Conservation (phyloP, 2,329 filamentous ascomycete species). For the Chaetomium globosum region DNA sequence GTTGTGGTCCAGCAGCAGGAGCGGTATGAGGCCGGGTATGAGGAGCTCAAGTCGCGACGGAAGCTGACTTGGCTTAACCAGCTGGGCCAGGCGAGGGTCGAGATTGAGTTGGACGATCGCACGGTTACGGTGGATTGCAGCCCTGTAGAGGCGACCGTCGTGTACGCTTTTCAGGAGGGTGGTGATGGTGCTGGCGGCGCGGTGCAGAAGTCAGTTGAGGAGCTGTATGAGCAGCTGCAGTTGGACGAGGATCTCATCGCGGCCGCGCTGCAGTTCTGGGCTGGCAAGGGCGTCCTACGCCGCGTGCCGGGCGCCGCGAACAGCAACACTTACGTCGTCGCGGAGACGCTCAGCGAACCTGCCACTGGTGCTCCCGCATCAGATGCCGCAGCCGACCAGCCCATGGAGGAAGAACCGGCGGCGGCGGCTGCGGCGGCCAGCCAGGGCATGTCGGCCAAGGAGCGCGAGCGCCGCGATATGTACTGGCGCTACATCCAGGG, state of each 20-base stretch:
- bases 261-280: slow-evolving; percentile 71
- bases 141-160: slow-evolving; percentile 85
- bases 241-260: slow-evolving; percentile 75
- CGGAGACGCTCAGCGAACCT: slow-evolving; percentile 58
- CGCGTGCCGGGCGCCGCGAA: slow-evolving; percentile 45
- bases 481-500: slow-evolving; percentile 92
- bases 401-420: slow-evolving; percentile 37
- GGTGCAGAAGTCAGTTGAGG: slow-evolving; percentile 52
- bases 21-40: slow-evolving; percentile 74
- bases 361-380: slow-evolving; percentile 31
- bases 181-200: slow-evolving; percentile 43
- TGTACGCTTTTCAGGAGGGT: slow-evolving; percentile 73
- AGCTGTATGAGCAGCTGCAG: slow-evolving; percentile 59
- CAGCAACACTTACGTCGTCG: slow-evolving; percentile 63
- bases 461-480: slow-evolving; percentile 61
- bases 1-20: slow-evolving; percentile 64
- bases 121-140: slow-evolving; percentile 70
- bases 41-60: slow-evolving; percentile 76
- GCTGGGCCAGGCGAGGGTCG: slow-evolving; percentile 76
- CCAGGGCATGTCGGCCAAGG: slow-evolving; percentile 60
- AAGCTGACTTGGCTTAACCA: slow-evolving; percentile 88
- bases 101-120: slow-evolving; percentile 81
- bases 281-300: slow-evolving; percentile 66
- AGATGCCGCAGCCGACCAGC: slow-evolving; percentile 21
- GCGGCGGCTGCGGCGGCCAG: slow-evolving; percentile 25